phyloP scores from a whole-genome alignment of 2,329 filamentous ascomycete species.

The Fusarium sp. region DNA sequence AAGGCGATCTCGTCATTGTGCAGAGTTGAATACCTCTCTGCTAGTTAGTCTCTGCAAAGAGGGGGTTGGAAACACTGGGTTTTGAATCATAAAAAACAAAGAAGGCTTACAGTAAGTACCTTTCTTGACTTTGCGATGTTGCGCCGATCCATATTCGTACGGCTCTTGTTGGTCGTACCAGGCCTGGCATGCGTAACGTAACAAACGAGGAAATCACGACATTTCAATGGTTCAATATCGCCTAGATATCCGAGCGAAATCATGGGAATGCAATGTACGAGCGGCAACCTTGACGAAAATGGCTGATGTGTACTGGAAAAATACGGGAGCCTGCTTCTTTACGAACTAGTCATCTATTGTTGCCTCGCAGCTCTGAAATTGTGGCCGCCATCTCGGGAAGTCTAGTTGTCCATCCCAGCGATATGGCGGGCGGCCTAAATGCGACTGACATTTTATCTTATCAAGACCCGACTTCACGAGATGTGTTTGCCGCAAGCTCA shows the following conservation, averaged over 20 bases:
- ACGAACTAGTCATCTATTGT: not conserved
- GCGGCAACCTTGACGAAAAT: slow-evolving; percentile 9
- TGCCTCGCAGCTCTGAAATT: slow-evolving; percentile 12
- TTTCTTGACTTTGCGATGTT: not conserved
- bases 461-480: no score
- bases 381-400: slow-evolving; percentile 11
- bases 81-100: slow-evolving; percentile 11
- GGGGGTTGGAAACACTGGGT: not conserved
- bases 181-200: slow-evolving; percentile 6
- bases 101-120: slow-evolving; percentile 1
- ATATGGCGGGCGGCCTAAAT: not conserved
- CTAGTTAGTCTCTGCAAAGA: slow-evolving; percentile 1
- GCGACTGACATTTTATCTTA: not conserved
- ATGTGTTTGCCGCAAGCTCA: not conserved
- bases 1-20: slow-evolving; percentile 35
- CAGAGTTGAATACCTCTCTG: slow-evolving; percentile 15
- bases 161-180: not conserved
- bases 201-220: slow-evolving; percentile 9
- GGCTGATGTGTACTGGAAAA: slow-evolving; percentile 8
- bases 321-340: slow-evolving; percentile 18
- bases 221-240: not conserved
- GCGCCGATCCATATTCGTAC: slow-evolving; percentile 28
- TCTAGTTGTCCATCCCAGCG: not conserved
- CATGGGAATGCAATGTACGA: slow-evolving; percentile 7
- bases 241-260: no score